Conservation (phyloP, 1,139 yeast genomes). For the Yamadazyma epiphylla region DNA sequence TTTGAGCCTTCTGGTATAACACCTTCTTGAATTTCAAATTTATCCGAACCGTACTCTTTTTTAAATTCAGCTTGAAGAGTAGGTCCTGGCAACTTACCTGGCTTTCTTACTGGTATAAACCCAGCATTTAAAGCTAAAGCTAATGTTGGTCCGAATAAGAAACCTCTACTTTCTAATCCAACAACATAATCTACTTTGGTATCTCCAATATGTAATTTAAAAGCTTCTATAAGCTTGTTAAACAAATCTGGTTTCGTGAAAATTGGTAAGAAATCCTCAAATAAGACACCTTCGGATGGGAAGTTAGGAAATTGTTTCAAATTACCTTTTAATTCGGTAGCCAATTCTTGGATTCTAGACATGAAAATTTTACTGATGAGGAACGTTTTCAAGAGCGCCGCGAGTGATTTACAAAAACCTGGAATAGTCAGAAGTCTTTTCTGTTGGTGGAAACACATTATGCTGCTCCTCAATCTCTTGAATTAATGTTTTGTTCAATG, state of each 20-base stretch:
- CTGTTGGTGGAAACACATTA: slow-evolving; percentile 2
- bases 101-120: slow-evolving; percentile 91
- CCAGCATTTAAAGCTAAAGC: slow-evolving; percentile 89
- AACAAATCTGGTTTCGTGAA: slow-evolving; percentile 79
- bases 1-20: slow-evolving; percentile 77
- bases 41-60: slow-evolving; percentile 92
- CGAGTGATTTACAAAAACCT: background rate
- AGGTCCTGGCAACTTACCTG: slow-evolving; percentile 92
- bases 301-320: slow-evolving; percentile 87
- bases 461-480: slow-evolving; percentile 2
- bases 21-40: slow-evolving; percentile 82
- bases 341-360: slow-evolving; percentile 37
- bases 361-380: background rate
- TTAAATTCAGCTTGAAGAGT: slow-evolving; percentile 66
- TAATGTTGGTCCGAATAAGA: slow-evolving; percentile 90
- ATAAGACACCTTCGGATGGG: slow-evolving; percentile 88
- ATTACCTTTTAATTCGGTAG: slow-evolving; percentile 59
- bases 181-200: slow-evolving; percentile 80
- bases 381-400: background rate
- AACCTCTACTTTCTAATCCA: slow-evolving; percentile 96
- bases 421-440: background rate
- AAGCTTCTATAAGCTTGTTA: slow-evolving; percentile 76
- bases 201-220: slow-evolving; percentile 68
- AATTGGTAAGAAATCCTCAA: slow-evolving; percentile 94
- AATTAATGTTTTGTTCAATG: slow-evolving; percentile 9